These are phyloP conservation scores for Stephania cephalantha DNA, from an alignment of 164 flowering plant genomes.

Conservation along the genomic window DNA sequence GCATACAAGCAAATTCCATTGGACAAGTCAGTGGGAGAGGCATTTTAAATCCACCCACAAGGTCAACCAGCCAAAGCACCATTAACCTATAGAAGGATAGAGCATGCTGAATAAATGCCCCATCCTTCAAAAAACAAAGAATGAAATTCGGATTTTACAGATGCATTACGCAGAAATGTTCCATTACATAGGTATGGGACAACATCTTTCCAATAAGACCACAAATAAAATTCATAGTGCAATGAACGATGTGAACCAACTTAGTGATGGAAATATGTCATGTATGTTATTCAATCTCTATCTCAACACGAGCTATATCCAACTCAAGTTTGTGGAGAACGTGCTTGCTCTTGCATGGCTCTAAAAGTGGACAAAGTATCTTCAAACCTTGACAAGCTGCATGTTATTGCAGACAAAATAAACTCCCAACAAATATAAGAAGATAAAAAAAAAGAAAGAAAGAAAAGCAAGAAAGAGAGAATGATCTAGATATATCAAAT, in stretches of 20 bases:
- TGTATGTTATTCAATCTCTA: slow-evolving; percentile 62
- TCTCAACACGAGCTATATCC: slow-evolving; percentile 79
- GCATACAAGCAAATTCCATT: slow-evolving; percentile 92
- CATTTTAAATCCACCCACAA: slow-evolving; percentile 92
- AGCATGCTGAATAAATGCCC: slow-evolving; percentile 61
- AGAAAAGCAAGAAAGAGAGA: background rate
- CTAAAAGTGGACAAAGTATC: slow-evolving; percentile 63
- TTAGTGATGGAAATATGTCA: background rate
- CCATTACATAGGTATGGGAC: background rate
- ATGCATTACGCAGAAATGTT: background rate
- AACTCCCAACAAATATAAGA: background rate
- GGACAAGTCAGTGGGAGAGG: slow-evolving; percentile 83
- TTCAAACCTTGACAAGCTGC: slow-evolving; percentile 78
- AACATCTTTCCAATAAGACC: background rate
- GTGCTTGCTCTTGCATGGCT: slow-evolving; percentile 57
- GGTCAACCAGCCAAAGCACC: slow-evolving; percentile 83
- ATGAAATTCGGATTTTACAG: background rate
- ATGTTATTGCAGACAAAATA: slow-evolving; percentile 2
- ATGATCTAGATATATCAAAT: background rate
- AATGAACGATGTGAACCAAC: background rate
- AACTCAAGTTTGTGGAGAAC: slow-evolving; percentile 57
- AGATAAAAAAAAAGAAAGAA: too few relatives aligned
- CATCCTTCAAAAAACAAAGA: slow-evolving; percentile 44
- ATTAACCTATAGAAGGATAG: slow-evolving; percentile 85
- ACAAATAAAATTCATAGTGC: background rate